Conservation (phyloP, 2,329 filamentous ascomycete genomes). For the Sporothrix pseudoabietina region DNA sequence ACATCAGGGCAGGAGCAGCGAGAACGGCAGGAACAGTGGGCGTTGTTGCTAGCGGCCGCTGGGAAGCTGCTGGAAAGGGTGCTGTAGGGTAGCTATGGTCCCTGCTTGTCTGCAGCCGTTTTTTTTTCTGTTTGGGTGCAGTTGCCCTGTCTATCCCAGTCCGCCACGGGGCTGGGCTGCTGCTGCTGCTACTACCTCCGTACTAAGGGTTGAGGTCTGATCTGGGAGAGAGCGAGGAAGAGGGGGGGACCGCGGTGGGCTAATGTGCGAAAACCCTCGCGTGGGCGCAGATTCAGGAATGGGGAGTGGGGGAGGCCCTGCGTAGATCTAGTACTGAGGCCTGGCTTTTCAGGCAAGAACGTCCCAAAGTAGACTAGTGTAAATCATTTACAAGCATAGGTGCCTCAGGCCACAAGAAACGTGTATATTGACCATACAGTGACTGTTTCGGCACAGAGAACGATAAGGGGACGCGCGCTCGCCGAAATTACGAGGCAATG, state of each 20-base stretch:
- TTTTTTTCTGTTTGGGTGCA: background rate
- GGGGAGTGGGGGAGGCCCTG: constrained; percentile 26
- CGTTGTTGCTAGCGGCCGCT: background rate
- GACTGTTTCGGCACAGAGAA: constrained; percentile 22
- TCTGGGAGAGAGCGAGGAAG: constrained; percentile 8
- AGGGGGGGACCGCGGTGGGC: constrained; percentile 24
- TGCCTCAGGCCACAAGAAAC: constrained; percentile 33
- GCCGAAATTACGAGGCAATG: constrained; percentile 3
- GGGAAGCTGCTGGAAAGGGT: background rate
- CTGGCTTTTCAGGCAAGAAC: constrained; percentile 33
- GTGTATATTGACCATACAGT: constrained; percentile 21
- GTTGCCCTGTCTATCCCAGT: background rate
- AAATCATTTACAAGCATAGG: constrained; percentile 20
- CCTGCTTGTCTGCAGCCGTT: background rate
- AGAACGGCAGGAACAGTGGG: background rate
- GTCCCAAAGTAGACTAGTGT: constrained; percentile 23
- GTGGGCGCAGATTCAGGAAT: constrained; percentile 34
- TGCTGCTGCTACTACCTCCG: background rate
- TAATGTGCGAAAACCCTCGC: constrained; percentile 30
- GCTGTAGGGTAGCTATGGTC: constrained; percentile 21
- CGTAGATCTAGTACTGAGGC: constrained; percentile 37
- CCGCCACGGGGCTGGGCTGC: background rate
- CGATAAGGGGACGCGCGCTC: constrained; percentile 24
- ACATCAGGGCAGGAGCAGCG: no score
- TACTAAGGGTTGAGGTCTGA: background rate